Evolutionary conservation across 805 yeast species (phyloP).

Genomic region (Torulaspora quercuum): DNA sequence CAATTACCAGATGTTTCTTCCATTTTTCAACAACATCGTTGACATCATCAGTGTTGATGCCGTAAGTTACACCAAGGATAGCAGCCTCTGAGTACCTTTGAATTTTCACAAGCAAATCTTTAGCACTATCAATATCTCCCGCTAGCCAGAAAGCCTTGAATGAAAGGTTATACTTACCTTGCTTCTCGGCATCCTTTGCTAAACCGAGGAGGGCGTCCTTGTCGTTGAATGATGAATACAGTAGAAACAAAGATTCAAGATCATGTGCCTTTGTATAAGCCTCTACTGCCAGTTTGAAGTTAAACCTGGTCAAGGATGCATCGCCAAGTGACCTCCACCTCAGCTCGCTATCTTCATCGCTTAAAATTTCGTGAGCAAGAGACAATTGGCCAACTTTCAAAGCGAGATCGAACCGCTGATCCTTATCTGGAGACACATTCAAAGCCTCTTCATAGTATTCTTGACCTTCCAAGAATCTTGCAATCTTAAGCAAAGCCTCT

Average conservation of each 20-base stretch:
- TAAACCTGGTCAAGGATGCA: constrained; percentile 72
- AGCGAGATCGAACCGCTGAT: constrained; percentile 89
- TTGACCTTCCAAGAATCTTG: constrained; percentile 91
- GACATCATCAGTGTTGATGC: constrained; percentile 44
- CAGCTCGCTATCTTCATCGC: constrained; percentile 50
- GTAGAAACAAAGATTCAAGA: constrained; percentile 71
- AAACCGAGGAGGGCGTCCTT: constrained; percentile 54
- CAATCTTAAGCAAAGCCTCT: constrained; percentile 68
- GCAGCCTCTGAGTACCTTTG: constrained; percentile 83
- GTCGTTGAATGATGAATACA: constrained; percentile 80
- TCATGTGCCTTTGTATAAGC: constrained; percentile 79
- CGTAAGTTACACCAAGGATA: constrained; percentile 70
- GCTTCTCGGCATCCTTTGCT: constrained; percentile 62
- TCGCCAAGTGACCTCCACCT: constrained; percentile 95
- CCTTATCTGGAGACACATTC: constrained; percentile 77
- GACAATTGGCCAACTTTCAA: constrained; percentile 66
- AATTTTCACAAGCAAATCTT: constrained; percentile 60
- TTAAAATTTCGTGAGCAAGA: constrained; percentile 67
- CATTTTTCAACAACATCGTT: constrained; percentile 54
- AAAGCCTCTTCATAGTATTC: constrained; percentile 83
- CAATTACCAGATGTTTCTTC: constrained; percentile 54
- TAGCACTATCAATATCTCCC: constrained; percentile 63
- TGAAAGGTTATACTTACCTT: constrained; percentile 84
- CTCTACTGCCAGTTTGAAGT: constrained; percentile 73
- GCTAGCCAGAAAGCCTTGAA: constrained; percentile 88